These are phyloP conservation scores for Diatrype stigma DNA, from an alignment of 2,329 filamentous ascomycete genomes.

Conservation along the genomic window DNA sequence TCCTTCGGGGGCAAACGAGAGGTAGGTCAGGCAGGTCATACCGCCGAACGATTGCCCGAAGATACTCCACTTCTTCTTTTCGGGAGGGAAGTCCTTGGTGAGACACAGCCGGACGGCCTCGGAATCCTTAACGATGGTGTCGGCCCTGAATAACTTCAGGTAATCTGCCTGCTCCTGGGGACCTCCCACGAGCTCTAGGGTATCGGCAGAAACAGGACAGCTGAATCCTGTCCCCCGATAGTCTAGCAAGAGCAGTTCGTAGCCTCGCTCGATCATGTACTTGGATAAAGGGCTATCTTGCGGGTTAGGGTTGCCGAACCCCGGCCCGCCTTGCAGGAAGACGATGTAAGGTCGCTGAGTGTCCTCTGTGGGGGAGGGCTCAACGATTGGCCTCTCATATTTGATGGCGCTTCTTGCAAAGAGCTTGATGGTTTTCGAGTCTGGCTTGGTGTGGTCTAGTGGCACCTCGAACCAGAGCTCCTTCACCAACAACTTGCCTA, in stretches of 20 bases:
- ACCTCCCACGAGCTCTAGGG: slow-evolving; percentile 61
- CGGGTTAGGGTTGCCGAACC: slow-evolving; percentile 70
- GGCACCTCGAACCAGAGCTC: slow-evolving; percentile 88
- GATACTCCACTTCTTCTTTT: slow-evolving; percentile 75
- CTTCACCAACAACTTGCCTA: slow-evolving; percentile 70
- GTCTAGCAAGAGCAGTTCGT: slow-evolving; percentile 83
- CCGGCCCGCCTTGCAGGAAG: slow-evolving; percentile 84
- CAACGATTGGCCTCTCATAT: slow-evolving; percentile 57
- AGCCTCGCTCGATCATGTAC: slow-evolving; percentile 70
- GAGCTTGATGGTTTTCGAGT: slow-evolving; percentile 60
- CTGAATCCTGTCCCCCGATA: slow-evolving; percentile 87
- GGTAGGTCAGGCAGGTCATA: slow-evolving; percentile 78
- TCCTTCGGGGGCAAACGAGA: slow-evolving; percentile 74
- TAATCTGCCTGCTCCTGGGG: slow-evolving; percentile 70
- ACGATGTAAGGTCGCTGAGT: slow-evolving; percentile 55
- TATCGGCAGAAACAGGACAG: slow-evolving; percentile 70
- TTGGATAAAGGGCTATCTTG: slow-evolving; percentile 70
- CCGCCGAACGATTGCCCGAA: slow-evolving; percentile 92
- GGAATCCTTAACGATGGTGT: slow-evolving; percentile 84
- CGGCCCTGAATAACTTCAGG: slow-evolving; percentile 79
- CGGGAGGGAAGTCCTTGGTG: slow-evolving; percentile 62
- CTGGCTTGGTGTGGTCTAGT: slow-evolving; percentile 65
- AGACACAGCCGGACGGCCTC: slow-evolving; percentile 78
- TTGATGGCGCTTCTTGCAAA: slow-evolving; percentile 74
- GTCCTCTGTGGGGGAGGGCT: slow-evolving; percentile 32